These are phyloP conservation scores for Trichoderma atrobrunneum DNA, from an alignment of 2,329 filamentous ascomycete species.

Conservation along the genomic window DNA sequence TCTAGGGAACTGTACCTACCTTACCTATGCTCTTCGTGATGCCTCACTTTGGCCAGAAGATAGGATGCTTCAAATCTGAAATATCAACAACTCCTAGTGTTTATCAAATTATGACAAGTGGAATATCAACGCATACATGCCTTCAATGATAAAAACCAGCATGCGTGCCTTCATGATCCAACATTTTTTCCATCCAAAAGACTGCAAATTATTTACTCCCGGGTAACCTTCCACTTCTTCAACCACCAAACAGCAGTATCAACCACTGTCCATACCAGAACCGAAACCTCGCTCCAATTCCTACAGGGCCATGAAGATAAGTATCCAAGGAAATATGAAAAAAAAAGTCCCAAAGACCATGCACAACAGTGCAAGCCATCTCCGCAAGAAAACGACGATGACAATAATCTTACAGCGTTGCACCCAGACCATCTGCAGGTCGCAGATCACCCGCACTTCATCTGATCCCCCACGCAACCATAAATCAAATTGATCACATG, in stretches of 20 bases:
- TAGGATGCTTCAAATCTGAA: neutral
- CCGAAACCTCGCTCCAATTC: neutral
- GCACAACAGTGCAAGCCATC: no score
- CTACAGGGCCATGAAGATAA: neutral
- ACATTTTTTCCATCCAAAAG: neutral
- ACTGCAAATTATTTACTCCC: neutral
- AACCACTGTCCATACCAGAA: no score
- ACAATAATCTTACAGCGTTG: neutral
- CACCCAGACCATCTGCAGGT: neutral
- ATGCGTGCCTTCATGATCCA: no score
- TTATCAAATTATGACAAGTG: no score
- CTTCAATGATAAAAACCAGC: no score
- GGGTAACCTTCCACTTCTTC: neutral
- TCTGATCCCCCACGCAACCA: neutral
- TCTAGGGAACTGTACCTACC: neutral
- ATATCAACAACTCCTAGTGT: neutral
- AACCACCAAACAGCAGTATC: neutral
- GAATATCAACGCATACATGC: neutral
- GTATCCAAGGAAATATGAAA: neutral
- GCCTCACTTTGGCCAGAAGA: neutral
- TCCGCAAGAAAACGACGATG: no score
- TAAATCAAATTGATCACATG: neutral
- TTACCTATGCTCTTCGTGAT: neutral
- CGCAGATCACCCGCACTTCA: constrained; percentile 19
- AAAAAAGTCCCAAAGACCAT: no score